A percentile compares a stretch with the other conserved stretches of the same genome.
Evolutionary conservation across 257 asterid genomes (phyloP).

Genomic region (Nicotiana tomentosiformis): DNA sequence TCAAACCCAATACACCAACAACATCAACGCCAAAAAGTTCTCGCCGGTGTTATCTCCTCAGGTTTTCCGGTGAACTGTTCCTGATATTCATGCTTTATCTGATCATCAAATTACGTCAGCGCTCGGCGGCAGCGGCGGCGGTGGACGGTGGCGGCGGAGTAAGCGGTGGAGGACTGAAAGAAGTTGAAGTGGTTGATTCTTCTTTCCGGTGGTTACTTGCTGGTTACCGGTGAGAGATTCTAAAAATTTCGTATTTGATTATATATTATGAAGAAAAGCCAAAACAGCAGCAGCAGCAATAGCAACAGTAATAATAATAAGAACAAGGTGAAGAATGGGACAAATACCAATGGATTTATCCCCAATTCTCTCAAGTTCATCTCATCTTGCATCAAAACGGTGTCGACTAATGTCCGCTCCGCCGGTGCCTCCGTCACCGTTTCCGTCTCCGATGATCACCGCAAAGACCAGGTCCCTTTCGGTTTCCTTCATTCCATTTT

Average conservation of each 20-base stretch:
- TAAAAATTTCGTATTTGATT: constrained; percentile 5
- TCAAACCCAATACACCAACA: constrained; percentile 27
- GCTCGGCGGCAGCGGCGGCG: constrained; percentile 22
- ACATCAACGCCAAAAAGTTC: constrained; percentile 2
- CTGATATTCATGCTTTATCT: constrained; percentile 26
- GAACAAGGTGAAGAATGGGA: constrained; percentile 27
- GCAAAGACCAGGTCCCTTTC: constrained; percentile 34
- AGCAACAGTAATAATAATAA: constrained; percentile 2
- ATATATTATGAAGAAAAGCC: constrained; percentile 43
- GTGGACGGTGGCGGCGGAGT: constrained; percentile 14
- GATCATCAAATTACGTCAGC: constrained; percentile 24
- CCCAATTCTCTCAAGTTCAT: constrained; percentile 45
- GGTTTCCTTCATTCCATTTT: not conserved
- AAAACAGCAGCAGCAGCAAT: constrained; percentile 15
- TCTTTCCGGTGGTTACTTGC: constrained; percentile 12
- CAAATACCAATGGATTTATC: constrained; percentile 26
- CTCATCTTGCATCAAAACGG: constrained; percentile 46
- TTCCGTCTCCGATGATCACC: constrained; percentile 37
- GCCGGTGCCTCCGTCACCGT: constrained; percentile 45
- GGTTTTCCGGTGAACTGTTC: not conserved
- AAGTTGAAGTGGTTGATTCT: not conserved
- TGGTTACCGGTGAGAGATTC: constrained; percentile 11
- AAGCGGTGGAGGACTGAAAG: constrained; percentile 1
- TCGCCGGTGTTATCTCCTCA: constrained; percentile 15
- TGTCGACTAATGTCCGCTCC: constrained; percentile 39